Conservation (phyloP, 768 basidiomycete species). For the Amanita fuliginea region DNA sequence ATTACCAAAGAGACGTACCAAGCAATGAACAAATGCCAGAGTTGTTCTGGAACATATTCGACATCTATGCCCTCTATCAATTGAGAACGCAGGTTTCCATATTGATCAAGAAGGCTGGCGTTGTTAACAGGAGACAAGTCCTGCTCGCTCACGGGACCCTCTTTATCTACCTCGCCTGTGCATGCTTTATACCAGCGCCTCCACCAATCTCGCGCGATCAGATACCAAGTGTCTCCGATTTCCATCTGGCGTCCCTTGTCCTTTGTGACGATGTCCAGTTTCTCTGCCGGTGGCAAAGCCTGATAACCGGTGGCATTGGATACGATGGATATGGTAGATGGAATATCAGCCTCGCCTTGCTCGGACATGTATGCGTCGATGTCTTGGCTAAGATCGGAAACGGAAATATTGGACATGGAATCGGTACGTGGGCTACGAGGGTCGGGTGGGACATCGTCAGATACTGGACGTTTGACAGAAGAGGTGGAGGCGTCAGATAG, state of each 20-base stretch:
- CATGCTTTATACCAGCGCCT: constrained; percentile 67
- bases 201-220: constrained; percentile 65
- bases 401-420: constrained; percentile 30
- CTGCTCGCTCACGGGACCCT: constrained; percentile 47
- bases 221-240: constrained; percentile 68
- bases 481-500: constrained; percentile 60
- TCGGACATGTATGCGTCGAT: constrained; percentile 62
- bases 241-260: constrained; percentile 39
- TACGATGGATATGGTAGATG: constrained; percentile 17
- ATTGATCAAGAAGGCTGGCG: constrained; percentile 43
- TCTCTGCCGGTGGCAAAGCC: constrained; percentile 29
- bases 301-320: constrained; percentile 13
- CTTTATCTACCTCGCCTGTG: constrained; percentile 57
- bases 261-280: constrained; percentile 37
- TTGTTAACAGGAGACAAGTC: constrained; percentile 74
- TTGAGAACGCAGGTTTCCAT: constrained; percentile 32
- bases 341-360: constrained; percentile 34
- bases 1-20: constrained; percentile 42
- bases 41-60: constrained; percentile 62
- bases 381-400: constrained; percentile 35
- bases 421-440: constrained; percentile 28
- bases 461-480: constrained; percentile 71
- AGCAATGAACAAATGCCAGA: constrained; percentile 54
- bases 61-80: constrained; percentile 57
- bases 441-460: constrained; percentile 47